These are phyloP conservation scores for Phyllostachys edulis DNA, from an alignment of 176 grass and related monocot genomes.

Conservation along the genomic window DNA sequence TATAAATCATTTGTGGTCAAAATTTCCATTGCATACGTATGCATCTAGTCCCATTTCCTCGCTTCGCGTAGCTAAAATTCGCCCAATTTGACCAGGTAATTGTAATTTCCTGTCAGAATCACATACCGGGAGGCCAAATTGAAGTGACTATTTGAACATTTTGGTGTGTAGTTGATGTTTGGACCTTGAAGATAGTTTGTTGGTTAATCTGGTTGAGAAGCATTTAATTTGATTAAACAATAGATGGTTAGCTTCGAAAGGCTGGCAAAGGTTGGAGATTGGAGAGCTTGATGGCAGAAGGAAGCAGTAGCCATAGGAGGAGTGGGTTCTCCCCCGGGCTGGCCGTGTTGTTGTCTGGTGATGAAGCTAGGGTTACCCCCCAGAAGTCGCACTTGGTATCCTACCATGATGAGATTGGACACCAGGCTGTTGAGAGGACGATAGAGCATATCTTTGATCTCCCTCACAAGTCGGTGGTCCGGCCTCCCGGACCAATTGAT, in stretches of 20 bases:
- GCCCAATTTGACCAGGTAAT: neutral
- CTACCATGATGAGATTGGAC: conserved; percentile 69
- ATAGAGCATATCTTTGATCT: conserved; percentile 83
- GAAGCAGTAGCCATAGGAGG: conserved; percentile 26
- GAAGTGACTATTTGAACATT: neutral
- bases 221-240: neutral
- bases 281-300: neutral
- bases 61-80: neutral
- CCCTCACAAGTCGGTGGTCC: conserved; percentile 55
- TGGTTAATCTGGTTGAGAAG: neutral
- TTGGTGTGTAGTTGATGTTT: neutral
- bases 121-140: neutral
- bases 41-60: neutral
- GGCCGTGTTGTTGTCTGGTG: conserved; percentile 64
- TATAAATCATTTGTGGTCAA: neutral
- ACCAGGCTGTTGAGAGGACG: conserved; percentile 66
- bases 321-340: conserved; percentile 67
- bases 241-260: neutral
- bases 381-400: conserved; percentile 83
- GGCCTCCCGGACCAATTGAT: conserved; percentile 37
- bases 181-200: neutral
- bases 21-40: neutral
- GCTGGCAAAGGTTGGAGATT: neutral
- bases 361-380: conserved; percentile 48
- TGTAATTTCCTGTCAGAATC: neutral